A percentile compares a stretch with the other conserved stretches of the same genome.
phyloP scores from a whole-genome alignment of 129 eudicot genomes.

The Mikania micrantha region DNA sequence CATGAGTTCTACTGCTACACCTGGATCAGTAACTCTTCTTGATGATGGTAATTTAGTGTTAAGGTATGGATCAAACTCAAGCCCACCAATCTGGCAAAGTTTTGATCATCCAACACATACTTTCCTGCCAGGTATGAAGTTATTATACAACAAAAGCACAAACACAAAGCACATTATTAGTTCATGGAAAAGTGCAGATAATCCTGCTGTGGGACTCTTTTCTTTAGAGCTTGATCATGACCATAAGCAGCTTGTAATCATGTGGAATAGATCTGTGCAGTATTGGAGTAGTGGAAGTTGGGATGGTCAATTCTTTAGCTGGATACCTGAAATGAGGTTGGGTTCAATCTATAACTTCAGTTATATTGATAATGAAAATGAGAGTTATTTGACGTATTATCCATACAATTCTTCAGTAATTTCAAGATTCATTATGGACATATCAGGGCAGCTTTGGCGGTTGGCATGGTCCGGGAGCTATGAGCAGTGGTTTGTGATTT shows the following conservation, averaged over 20 bases:
- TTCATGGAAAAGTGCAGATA: conserved; percentile 24
- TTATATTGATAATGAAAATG: conserved; percentile 40
- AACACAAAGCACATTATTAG: conserved; percentile 9
- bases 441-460: conserved; percentile 38
- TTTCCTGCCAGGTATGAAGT: conserved; percentile 36
- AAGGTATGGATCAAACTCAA: conserved; percentile 6
- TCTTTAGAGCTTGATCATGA: conserved; percentile 16
- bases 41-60: conserved; percentile 43
- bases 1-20: conserved; percentile 1
- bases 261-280: conserved; percentile 8
- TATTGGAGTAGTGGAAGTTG: conserved; percentile 36
- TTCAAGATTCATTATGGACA: conserved; percentile 29
- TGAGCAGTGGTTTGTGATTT: conserved; percentile 21
- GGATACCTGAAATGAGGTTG: conserved; percentile 15
- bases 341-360: conserved; percentile 16
- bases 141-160: conserved; percentile 25
- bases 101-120: conserved; percentile 40
- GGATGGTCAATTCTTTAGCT: conserved; percentile 22
- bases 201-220: conserved; percentile 31
- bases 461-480: conserved; percentile 16
- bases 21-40: conserved; percentile 15
- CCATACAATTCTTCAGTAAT: conserved; percentile 9
- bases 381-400: conserved; percentile 47
- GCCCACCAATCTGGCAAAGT: conserved; percentile 34
- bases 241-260: not conserved